These are phyloP conservation scores for Lycium ferocissimum DNA, from an alignment of 257 asterid genomes.

Conservation along the genomic window DNA sequence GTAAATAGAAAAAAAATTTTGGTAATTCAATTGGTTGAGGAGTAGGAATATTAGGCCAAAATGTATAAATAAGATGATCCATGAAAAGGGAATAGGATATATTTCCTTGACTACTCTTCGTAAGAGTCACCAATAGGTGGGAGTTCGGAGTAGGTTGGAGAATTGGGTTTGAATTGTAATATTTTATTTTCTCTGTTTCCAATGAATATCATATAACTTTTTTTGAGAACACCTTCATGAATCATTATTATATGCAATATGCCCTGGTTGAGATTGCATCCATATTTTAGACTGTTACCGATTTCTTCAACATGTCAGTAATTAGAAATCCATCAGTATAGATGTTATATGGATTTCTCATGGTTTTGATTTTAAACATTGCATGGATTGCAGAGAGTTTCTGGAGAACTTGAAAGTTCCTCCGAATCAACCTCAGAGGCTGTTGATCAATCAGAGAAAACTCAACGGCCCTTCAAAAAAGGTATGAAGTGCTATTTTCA, in stretches of 20 bases:
- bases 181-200: slow-evolving; percentile 2
- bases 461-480: slow-evolving; percentile 64
- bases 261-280: slow-evolving; percentile 12
- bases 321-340: neutral
- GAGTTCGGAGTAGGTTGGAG: neutral
- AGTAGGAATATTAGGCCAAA: slow-evolving; percentile 17
- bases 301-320: slow-evolving; percentile 9
- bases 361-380: slow-evolving; percentile 22
- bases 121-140: neutral
- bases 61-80: neutral
- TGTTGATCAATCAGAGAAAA: slow-evolving; percentile 56
- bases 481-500: slow-evolving; percentile 50
- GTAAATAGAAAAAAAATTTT: neutral
- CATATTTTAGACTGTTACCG: neutral
- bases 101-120: slow-evolving; percentile 1
- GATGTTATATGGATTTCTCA: slow-evolving; percentile 9
- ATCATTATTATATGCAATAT: neutral
- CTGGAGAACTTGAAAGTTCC: slow-evolving; percentile 71
- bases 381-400: slow-evolving; percentile 60
- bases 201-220: neutral
- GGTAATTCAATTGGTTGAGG: slow-evolving; percentile 15
- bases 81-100: slow-evolving; percentile 16
- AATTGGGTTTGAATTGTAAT: slow-evolving; percentile 13
- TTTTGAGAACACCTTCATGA: neutral
- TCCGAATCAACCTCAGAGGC: slow-evolving; percentile 59